phyloP scores from a whole-genome alignment of 169 alveolate genomes.

The Cyclospora cayetanensis region DNA sequence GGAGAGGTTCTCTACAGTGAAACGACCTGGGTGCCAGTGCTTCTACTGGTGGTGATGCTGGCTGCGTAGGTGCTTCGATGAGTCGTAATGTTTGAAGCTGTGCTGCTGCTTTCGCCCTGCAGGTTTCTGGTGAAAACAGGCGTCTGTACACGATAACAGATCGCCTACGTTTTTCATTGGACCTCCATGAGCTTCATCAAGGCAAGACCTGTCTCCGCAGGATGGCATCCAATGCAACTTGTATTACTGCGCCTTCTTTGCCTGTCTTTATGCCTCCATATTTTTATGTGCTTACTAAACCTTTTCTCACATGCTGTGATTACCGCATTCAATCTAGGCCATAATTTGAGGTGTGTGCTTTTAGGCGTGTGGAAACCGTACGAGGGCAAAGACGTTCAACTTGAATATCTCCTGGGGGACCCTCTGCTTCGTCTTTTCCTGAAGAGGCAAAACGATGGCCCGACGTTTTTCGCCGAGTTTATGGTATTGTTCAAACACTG shows the following conservation, averaged over 20 bases:
- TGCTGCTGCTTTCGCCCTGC: neutral
- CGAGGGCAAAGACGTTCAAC: constrained; percentile 61
- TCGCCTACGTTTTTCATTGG: constrained; percentile 50
- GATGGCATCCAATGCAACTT: too few relatives aligned
- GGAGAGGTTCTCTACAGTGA: too few relatives aligned
- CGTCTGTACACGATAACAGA: constrained; percentile 54
- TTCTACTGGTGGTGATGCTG: constrained; percentile 9
- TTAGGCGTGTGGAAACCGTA: constrained; percentile 66
- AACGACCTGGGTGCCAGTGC: too few relatives aligned
- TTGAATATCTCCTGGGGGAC: constrained; percentile 51
- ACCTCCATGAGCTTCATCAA: constrained; percentile 45
- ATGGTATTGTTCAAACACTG: too few relatives aligned
- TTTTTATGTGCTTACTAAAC: too few relatives aligned
- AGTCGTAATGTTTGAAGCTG: neutral
- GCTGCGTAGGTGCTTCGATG: neutral
- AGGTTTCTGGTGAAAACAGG: constrained; percentile 27
- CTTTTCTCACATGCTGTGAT: too few relatives aligned
- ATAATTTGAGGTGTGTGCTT: neutral
- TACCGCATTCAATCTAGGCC: too few relatives aligned
- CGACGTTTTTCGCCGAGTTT: constrained; percentile 54
- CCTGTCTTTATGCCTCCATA: too few relatives aligned
- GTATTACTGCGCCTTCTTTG: too few relatives aligned
- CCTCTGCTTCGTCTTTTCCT: constrained; percentile 63
- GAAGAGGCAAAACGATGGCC: constrained; percentile 26
- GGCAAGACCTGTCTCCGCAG: constrained; percentile 46